Evolutionary conservation across 768 basidiomycete species (phyloP), one percentile per base, ranked within the genome.

Genomic region (Psilocybe azurescens): DNA sequence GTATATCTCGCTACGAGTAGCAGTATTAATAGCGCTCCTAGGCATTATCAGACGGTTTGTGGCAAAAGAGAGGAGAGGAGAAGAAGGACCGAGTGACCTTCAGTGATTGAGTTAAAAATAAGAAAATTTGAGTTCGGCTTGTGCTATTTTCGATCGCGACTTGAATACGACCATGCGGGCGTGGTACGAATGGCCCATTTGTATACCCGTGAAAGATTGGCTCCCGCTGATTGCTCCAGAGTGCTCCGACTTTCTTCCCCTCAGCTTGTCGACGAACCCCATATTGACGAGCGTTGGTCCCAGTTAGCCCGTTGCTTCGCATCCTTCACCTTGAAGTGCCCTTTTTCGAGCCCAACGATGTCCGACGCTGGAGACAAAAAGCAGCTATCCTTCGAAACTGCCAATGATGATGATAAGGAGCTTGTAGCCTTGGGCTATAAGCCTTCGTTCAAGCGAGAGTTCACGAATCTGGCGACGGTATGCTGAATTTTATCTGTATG

Each of bases 371-470:
- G 72, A 56, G 62, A 65, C 48, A 67, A 69, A 60, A 60, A 58
- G 36, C 52, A 68, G 30, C 44, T 63, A 11, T 44, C 65, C 5
- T 24, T 72, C 32, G 68, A 68, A 20, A 70, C 69, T 44, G 61
- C 69, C 41, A 79, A 87, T 69, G 85, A 86, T 57, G 89, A 91
- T 70, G 88, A 90, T 75, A 81, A 78, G 70, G 83, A 86, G 69
- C 81, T 91, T 44, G 79, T 87, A 58, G 86, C 84, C 14, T 72
- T 90, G 67, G 89, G 89, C 18, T 91, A 91, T 69, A 85, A 88
- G 69, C 89, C 89, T 46, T 91, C 89, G 14, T 94, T 95, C 80
- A 88, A 86, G 73, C 83, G 93, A 60, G 93, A 95, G 79, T 95
- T 95, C 68, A 86, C 89, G 6, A 92, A 91, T 69, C 74, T 93